Base-by-base conservation (phyloP, 495 filamentous ascomycete genomes). In the Daldinia vernicosa region DNA sequence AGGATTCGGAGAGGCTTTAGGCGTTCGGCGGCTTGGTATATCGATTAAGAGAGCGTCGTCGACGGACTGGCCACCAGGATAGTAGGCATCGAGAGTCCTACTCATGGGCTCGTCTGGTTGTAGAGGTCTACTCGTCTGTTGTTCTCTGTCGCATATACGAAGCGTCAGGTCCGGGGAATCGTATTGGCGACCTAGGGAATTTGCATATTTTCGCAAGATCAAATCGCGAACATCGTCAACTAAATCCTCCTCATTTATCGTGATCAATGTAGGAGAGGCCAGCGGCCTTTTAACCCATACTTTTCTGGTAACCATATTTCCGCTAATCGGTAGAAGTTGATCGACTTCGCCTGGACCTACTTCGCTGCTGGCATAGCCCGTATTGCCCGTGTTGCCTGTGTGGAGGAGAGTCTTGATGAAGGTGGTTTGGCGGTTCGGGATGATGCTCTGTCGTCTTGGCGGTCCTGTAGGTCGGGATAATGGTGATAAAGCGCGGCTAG, bases 141-240 rank as follows among this genome's bases (percentile, higher is more conserved):
- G 84, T 78, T 98, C 95, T 19, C 94, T 91, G n/a, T 95, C 85
- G 78, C 94, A 92, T 76, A 97, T 97, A 32, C 82, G 90, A 62
- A 98, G 88, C 14, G 88, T 86, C 60, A 98, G 82, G 79, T 99
- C 95, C 22, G 95, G 96, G 15, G 95, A 84, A 81, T 99, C 95
- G 73, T 93, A 98, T 26, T 84, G 91, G 73, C 88, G 89, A 7
- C 95, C 96, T 30, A 99, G 82, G 8, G 94, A 95, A 79, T 99
- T 99, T 56, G 87, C 89, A 77, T 98, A 99, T 81, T 97, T 98
- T 70, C 87, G 88, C 70, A 99, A 82, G 27, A 98, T 94, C 86
- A 94, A 87, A 71, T 98, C 96, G 62, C 94, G 89, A 58, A 97
- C 90, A 81, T 98, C 96, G 75, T 99, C 95, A 19, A 98, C 95